A percentile compares a stretch with the other conserved stretches of the same genome.
Conservation (phyloP, 1,284 basidiomycete species). For the Cutaneotrichosporon curvatum region DNA sequence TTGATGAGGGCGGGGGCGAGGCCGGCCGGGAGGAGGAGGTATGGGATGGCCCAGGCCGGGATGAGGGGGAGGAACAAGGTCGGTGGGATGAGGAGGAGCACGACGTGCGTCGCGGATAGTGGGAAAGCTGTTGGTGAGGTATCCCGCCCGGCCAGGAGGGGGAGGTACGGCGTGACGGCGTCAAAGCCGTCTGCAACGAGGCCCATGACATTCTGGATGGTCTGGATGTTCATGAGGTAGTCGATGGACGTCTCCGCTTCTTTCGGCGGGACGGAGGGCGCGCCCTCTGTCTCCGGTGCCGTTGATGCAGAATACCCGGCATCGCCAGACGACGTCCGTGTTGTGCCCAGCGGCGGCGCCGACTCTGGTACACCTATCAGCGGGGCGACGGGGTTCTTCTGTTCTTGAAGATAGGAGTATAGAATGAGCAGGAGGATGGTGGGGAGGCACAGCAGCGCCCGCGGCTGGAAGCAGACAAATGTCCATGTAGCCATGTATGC, state of each 20-base stretch:
- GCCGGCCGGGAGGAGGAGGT: conserved; percentile 39
- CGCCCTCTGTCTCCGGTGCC: conserved; percentile 16
- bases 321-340: neutral
- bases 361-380: conserved; percentile 27
- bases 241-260: conserved; percentile 42
- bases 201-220: conserved; percentile 48
- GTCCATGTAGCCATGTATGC: conserved; percentile 42
- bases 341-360: conserved; percentile 1
- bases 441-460: conserved; percentile 39
- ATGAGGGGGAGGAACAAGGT: conserved; percentile 40
- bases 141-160: conserved; percentile 15
- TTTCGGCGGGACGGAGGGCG: conserved; percentile 35
- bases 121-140: conserved; percentile 36
- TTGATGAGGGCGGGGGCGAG: conserved; percentile 34
- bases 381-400: conserved; percentile 27
- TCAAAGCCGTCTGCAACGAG: conserved; percentile 17
- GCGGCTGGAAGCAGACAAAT: conserved; percentile 45
- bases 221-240: conserved; percentile 47
- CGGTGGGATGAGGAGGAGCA: conserved; percentile 38
- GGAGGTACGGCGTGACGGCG: conserved; percentile 23
- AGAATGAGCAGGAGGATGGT: conserved; percentile 33
- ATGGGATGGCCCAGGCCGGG: conserved; percentile 33
- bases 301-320: conserved; percentile 14
- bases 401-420: conserved; percentile 38
- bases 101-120: conserved; percentile 35